Base-by-base conservation (phyloP, 768 basidiomycete genomes). In the Cystofilobasidium macerans region DNA sequence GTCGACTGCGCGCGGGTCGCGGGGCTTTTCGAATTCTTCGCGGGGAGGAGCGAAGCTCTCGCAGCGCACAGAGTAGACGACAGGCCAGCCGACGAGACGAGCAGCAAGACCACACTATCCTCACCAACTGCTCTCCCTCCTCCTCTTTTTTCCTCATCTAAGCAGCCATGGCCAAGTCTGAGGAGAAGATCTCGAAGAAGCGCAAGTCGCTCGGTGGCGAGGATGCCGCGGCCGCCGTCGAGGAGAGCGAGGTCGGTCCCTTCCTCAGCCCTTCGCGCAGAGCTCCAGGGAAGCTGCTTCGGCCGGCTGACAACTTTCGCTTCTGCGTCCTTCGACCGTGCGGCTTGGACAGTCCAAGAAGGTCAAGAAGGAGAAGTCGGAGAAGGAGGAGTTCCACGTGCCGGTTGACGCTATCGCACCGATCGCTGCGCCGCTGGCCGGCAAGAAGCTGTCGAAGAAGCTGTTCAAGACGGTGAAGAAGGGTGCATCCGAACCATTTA, bases 401-500 rank as follows among this genome's bases (percentile, higher is more conserved):
- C 81, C 86, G 2, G 69, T 85, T 1, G 89, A 88, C 70, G 89
- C 92, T 70, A 81, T 98, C 40, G 89, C 90, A 7, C 91, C 93
- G n/a, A 83, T 99, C 62, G 95, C 95, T 8, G 85, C 85, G 70
- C 95, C 95, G 9, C 80, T 99, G 42, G 95, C 95, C 26, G 85
- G 86, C 76, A 89, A 86, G 80, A 99, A 98, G 78, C 81, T 97
- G 33, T 78, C 86, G 47, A 98, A 95, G 78, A 97, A 92, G 77
- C 78, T 98, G 38, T 86, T 97, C 80, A 93, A 92, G 77, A 86
- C 87, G 9, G 87, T 97, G 70, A 95, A 92, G 80, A 89, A 87
- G 78, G 91, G 91, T 77, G 18, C 51, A 72, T 70, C 13, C n/a
- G 14, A 30, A 11, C 38, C 33, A 26, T 38, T 33, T 11, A n/a